Base-by-base conservation (phyloP, 2,329 filamentous ascomycete species). In the Ophiostoma sp. region DNA sequence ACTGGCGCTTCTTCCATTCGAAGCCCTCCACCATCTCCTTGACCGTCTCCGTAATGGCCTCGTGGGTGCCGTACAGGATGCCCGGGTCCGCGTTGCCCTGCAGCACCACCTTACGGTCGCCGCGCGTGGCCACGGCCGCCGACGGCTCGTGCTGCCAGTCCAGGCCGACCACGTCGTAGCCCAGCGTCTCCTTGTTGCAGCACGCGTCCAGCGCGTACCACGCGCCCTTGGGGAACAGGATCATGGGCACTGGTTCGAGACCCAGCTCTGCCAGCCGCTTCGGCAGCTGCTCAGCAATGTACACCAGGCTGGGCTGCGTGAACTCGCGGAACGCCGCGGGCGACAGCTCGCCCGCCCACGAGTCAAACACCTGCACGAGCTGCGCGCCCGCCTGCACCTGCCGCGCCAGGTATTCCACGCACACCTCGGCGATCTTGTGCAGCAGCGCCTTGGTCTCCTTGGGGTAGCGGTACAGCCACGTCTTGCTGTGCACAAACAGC, bases 81-180 rank as follows among this genome's bases (percentile, higher is more conserved):
- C 96, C 96, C 0, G 96, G 96, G 80, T 99, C 96, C 28, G 96
- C 95, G 81, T 99, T 99, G 69, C 96, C 96, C 82, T 99, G 96
- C 75, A 99, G 86, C 0, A 94, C 92, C 64, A 94, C 87, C 17
- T 84, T 84, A 81, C 97, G 85, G 80, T 93, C 87, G 78, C 92
- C 89, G 78, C 95, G 93, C 77, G 94, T 89, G 80, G 90, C 91
- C 78, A 93, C 91, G 12, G 96, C 95, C 77, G 96, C 90, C 2
- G 91, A 91, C 12, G 96, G 93, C 78, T 96, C 94, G 78, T 98
- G 93, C 66, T 97, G 86, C 96, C 96, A 99, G 83, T 99, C 96
- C 77, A 99, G 86, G 5, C 96, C 94, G 73, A 99, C 92, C 50
- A 98, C 94, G 79, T 98, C 89, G 85, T 98, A 99, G 55, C 94